Conservation (phyloP, 371 early-diverging fungal species). For the Lichtheimia corymbifera region DNA sequence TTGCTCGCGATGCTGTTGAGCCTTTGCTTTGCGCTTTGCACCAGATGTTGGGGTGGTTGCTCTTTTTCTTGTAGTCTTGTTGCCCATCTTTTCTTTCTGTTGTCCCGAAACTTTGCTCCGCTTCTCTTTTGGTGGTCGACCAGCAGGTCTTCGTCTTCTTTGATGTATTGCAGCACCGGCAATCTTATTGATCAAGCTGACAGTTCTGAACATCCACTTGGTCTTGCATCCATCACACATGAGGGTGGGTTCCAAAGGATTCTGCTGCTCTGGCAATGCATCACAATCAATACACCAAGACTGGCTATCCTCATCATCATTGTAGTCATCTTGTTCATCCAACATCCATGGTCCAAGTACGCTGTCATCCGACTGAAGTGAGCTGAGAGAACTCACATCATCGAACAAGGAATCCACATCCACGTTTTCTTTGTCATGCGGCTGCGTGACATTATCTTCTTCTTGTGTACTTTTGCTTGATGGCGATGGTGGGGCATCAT, state of each 20-base stretch:
- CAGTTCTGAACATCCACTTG: background rate
- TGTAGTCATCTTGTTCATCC: background rate
- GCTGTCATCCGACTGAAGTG: constrained; percentile 42
- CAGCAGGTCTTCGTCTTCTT: no score
- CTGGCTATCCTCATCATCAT: background rate
- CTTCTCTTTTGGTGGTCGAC: background rate
- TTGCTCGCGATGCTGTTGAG: background rate
- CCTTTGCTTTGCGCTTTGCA: no score
- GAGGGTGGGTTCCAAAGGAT: background rate
- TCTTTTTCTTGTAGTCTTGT: background rate
- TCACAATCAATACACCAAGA: constrained; percentile 12
- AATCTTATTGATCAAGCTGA: background rate
- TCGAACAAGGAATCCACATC: constrained; percentile 6
- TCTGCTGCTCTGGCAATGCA: background rate
- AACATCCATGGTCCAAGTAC: constrained; percentile 41
- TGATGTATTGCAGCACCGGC: background rate
- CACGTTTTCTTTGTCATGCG: background rate
- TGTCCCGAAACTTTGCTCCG: background rate
- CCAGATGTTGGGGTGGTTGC: no score
- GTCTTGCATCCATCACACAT: background rate
- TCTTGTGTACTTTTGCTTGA: background rate
- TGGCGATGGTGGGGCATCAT: background rate
- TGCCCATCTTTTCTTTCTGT: constrained; percentile 13
- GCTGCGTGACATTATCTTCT: background rate
- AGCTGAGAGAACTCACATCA: constrained; percentile 24